Evolutionary conservation across 139 green algal species (phyloP).

Genomic region (Mesostigma viride): DNA sequence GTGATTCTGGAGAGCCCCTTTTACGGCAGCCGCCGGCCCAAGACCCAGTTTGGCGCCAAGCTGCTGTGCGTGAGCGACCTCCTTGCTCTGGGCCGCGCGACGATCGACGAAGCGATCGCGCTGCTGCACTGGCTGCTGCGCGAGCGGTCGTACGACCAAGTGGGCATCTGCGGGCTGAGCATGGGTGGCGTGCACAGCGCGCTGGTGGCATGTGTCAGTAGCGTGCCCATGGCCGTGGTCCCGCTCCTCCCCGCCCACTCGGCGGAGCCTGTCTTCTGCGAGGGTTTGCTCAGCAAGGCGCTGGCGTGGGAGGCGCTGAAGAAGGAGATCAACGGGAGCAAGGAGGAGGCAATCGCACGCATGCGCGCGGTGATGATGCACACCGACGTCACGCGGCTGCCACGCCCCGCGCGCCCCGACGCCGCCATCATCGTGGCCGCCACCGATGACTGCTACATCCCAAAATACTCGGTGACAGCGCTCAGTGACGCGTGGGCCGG

Average conservation of each 20-base stretch:
- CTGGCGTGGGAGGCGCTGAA: constrained; percentile 17
- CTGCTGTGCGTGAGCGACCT: constrained; percentile 26
- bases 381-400: constrained; percentile 23
- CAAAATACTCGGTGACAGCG: constrained; percentile 19
- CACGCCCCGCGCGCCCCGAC: background rate
- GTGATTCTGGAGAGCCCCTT: constrained; percentile 32
- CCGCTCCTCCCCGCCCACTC: constrained; percentile 27
- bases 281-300: constrained; percentile 14
- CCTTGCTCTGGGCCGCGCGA: constrained; percentile 24
- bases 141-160: constrained; percentile 5
- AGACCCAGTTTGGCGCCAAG: constrained; percentile 16
- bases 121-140: constrained; percentile 22
- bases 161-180: constrained; percentile 26
- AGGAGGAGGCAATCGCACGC: background rate
- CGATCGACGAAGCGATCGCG: constrained; percentile 21
- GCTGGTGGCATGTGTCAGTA: constrained; percentile 27
- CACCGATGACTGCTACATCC: constrained; percentile 24
- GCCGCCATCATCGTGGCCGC: constrained; percentile 23
- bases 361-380: constrained; percentile 12
- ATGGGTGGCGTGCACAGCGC: constrained; percentile 32
- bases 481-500: constrained; percentile 29
- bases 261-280: constrained; percentile 17
- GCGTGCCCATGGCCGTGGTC: constrained; percentile 12
- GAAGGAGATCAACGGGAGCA: too few species aligned
- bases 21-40: constrained; percentile 22